Base-by-base conservation (phyloP, 306 rosid genomes). In the Myrica gale region DNA sequence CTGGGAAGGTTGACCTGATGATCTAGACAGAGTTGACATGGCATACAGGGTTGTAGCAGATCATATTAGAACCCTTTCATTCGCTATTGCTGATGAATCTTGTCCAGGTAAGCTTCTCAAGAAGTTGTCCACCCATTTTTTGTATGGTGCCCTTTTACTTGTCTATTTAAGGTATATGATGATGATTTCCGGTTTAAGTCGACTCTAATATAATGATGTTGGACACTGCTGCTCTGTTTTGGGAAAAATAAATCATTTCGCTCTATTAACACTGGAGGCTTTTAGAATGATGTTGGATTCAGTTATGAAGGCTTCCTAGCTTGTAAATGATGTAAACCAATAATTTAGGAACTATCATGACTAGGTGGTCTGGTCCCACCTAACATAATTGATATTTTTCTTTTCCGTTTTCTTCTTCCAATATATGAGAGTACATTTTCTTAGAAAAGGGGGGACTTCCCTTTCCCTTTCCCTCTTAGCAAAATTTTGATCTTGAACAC, bases 11-110 rank as follows among this genome's bases (percentile, higher is more conserved):
- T 66, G 98, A 73, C 44, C 82, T 47, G 99, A 92, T 69, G 99
- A 95, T 78, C 79, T 69, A 21, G 97, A 95, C 82, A 88, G 89
- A 71, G 82, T 92, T 71, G 99, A 95, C 89, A 90, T 95, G 97
- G 99, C 97, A 57, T 95, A 95, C 81, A 88, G 99, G 84, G 98
- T 95, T 72, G 92, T 82, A 76, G 83, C 82, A 46, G 84, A 85
- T 78, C 86, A 89, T 81, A 94, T 83, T 71, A 79, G 88, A 72
- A 71, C 84, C 79, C 93, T 95, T 77, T 95, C 99, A 75, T 84
- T 92, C 85, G 97, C 99, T 68, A 95, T 95, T 82, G 99, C 97
- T 52, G 99, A 95, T 85, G 97, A 96, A 46, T 95, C 97, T 84
- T 89, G 97, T 67, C 99, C 99, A 83, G 97, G 99, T 95, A 86